Evolutionary conservation across 352 stramenopile species (phyloP).

Genomic region (Peronosclerospora sorghi): DNA sequence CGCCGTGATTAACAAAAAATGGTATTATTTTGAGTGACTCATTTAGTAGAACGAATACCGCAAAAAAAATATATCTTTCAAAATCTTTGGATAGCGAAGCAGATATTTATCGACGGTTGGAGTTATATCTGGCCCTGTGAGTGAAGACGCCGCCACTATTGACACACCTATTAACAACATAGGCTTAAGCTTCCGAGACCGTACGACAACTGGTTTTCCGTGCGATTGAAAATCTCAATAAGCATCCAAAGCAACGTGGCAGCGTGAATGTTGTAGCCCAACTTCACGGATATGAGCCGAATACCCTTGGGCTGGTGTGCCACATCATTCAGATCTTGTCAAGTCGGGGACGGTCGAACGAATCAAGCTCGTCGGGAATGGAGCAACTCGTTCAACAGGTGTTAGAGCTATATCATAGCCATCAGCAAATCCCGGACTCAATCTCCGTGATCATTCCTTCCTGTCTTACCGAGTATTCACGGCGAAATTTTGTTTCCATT

Average conservation of each 20-base stretch:
- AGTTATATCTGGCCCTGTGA: conserved; percentile 62
- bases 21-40: too few relatives aligned
- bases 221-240: conserved; percentile 79
- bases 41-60: too few relatives aligned
- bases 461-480: conserved; percentile 43
- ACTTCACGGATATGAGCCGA: conserved; percentile 47
- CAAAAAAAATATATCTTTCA: too few relatives aligned
- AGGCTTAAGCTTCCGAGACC: conserved; percentile 44
- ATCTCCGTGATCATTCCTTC: conserved; percentile 66
- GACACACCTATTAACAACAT: conserved; percentile 43
- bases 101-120: too few relatives aligned
- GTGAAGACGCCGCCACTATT: conserved; percentile 64
- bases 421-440: too few relatives aligned
- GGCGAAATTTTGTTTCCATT: conserved; percentile 47
- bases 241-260: too few relatives aligned
- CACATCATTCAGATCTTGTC: conserved; percentile 74
- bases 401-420: too few relatives aligned
- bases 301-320: conserved; percentile 53
- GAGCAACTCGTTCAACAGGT: too few relatives aligned
- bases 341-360: conserved; percentile 23
- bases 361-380: too few relatives aligned
- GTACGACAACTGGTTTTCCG: conserved; percentile 61
- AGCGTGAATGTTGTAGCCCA: too few relatives aligned
- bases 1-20: too few relatives aligned
- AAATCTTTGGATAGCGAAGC: conserved; percentile 32